Percentiles rank a stretch among this genome's conserved stretches.
phyloP scores from a whole-genome alignment of 2,329 filamentous ascomycete species.

The Seiridium cupressi region DNA sequence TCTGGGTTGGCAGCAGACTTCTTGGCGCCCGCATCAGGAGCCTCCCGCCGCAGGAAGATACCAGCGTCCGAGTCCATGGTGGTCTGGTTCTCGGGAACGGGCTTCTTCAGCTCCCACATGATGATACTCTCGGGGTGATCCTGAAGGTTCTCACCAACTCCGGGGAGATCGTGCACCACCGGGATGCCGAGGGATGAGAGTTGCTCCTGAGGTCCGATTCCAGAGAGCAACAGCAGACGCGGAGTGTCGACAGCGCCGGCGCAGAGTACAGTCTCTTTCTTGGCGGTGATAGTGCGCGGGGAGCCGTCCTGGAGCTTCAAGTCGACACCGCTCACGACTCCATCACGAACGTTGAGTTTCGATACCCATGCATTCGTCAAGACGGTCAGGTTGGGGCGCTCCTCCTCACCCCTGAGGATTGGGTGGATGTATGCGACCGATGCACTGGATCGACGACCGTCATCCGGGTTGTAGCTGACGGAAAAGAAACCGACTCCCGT shows the following conservation, averaged over 20 bases:
- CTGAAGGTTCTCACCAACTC: conserved; percentile 60
- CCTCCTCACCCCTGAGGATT: conserved; percentile 79
- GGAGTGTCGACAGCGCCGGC: conserved; percentile 82
- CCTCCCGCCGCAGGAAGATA: conserved; percentile 80
- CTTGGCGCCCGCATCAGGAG: conserved; percentile 62
- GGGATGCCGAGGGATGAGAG: conserved; percentile 52
- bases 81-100: conserved; percentile 75
- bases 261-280: conserved; percentile 74
- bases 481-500: conserved; percentile 87
- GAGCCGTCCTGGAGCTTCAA: conserved; percentile 57
- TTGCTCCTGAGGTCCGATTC: conserved; percentile 54
- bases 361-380: conserved; percentile 87
- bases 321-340: conserved; percentile 71
- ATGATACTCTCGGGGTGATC: conserved; percentile 62
- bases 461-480: conserved; percentile 87
- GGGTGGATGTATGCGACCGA: conserved; percentile 93
- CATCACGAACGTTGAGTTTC: conserved; percentile 70
- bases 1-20: conserved; percentile 45
- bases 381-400: conserved; percentile 78
- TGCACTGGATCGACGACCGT: conserved; percentile 79
- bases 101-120: conserved; percentile 76
- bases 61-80: conserved; percentile 91
- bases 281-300: conserved; percentile 57
- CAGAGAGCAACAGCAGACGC: conserved; percentile 59
- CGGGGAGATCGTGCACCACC: conserved; percentile 56